phyloP scores from a whole-genome alignment of 257 asterid species.

The Paulownia fortunei region DNA sequence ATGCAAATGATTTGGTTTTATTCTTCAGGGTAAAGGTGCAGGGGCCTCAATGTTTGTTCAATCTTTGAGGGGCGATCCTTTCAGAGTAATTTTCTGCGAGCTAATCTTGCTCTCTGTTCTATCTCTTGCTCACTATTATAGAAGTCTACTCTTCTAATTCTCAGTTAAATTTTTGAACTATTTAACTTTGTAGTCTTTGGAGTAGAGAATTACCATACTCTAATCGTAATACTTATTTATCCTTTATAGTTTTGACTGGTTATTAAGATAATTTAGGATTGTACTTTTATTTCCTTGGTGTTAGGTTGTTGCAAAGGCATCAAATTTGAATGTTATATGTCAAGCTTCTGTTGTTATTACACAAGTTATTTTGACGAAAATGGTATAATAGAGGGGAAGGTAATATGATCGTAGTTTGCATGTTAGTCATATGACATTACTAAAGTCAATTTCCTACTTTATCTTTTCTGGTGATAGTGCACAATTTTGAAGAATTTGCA shows the following conservation, averaged over 20 bases:
- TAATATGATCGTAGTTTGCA: background rate
- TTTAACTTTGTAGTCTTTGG: background rate
- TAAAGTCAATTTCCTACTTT: background rate
- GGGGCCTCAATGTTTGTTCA: conserved; percentile 94
- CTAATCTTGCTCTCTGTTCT: conserved; percentile 7
- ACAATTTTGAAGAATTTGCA: background rate
- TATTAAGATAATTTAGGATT: background rate
- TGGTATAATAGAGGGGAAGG: background rate
- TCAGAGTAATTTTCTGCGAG: conserved; percentile 58
- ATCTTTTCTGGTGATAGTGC: background rate
- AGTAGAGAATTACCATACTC: background rate
- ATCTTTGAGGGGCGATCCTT: conserved; percentile 94
- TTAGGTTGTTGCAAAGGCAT: background rate
- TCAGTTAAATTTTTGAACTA: conserved; percentile 3
- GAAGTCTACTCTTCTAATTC: conserved; percentile 18
- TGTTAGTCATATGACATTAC: background rate
- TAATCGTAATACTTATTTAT: background rate
- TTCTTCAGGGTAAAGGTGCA: conserved; percentile 81
- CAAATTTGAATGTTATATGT: background rate
- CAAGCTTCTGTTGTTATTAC: conserved; percentile 12
- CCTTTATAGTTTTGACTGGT: conserved; percentile 22
- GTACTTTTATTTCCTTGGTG: background rate
- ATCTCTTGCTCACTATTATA: background rate
- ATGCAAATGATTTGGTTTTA: conserved; percentile 21
- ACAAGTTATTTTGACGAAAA: background rate